Percentiles rank a stretch among this genome's conserved stretches.
Evolutionary conservation across 805 yeast genomes (phyloP).

Genomic region (Starmerella apicola): DNA sequence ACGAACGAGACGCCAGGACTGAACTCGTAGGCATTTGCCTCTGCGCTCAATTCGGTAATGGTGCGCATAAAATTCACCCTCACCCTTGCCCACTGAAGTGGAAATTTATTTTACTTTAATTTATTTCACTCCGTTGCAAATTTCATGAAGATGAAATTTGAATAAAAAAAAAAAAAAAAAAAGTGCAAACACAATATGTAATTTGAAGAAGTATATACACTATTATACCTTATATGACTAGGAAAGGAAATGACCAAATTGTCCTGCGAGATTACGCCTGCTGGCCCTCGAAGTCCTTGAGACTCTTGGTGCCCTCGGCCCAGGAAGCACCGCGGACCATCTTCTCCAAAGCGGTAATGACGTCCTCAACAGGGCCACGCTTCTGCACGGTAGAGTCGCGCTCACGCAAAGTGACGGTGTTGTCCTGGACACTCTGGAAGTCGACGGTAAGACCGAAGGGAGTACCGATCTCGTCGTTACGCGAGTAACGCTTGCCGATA

Average conservation of each 20-base stretch:
- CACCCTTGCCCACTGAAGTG: neutral
- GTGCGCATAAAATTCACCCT: slow-evolving; percentile 11
- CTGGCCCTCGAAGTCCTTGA: slow-evolving; percentile 64
- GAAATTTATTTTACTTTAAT: neutral
- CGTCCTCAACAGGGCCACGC: slow-evolving; percentile 71
- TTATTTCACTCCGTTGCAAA: too few relatives aligned
- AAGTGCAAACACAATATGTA: neutral
- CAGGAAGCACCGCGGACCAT: slow-evolving; percentile 67
- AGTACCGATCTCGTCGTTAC: slow-evolving; percentile 97
- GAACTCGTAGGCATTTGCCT: slow-evolving; percentile 44
- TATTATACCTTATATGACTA: too few relatives aligned
- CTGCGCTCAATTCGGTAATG: slow-evolving; percentile 30
- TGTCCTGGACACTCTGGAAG: slow-evolving; percentile 80
- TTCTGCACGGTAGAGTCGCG: slow-evolving; percentile 95
- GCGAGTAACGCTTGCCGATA: slow-evolving; percentile 94
- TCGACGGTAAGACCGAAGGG: slow-evolving; percentile 97
- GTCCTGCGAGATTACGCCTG: slow-evolving; percentile 22
- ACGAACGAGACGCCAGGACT: slow-evolving; percentile 38
- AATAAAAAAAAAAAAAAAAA: neutral
- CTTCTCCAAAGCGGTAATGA: slow-evolving; percentile 55
- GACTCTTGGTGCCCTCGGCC: slow-evolving; percentile 69
- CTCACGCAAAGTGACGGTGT: slow-evolving; percentile 87
- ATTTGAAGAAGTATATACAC: neutral
- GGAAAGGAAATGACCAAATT: too few relatives aligned
- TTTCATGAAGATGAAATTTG: neutral